Evolutionary conservation across 2,329 filamentous ascomycete species (phyloP).

Genomic region (Colletotrichum tabaci): DNA sequence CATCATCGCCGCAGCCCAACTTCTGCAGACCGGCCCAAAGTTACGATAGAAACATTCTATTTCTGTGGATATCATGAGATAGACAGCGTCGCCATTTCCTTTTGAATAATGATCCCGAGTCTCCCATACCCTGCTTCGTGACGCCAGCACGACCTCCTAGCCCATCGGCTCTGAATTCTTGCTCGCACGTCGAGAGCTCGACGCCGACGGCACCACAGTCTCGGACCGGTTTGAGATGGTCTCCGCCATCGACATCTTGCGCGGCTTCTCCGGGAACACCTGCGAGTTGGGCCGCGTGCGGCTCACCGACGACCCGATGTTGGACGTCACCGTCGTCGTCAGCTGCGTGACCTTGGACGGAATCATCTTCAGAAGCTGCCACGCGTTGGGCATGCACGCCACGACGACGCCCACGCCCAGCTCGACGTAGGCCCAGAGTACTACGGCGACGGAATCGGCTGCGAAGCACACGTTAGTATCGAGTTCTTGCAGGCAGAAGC

Average conservation of each 20-base stretch:
- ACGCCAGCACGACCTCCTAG: not conserved
- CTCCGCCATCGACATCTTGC: constrained; percentile 3
- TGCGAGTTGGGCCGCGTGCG: not conserved
- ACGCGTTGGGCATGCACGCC: constrained; percentile 55
- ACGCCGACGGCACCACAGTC: not conserved
- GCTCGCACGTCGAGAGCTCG: not conserved
- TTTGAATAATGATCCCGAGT: no score
- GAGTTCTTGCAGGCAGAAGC: no score
- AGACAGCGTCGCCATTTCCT: no score
- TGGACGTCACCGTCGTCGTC: not conserved
- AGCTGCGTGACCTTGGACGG: constrained; percentile 23
- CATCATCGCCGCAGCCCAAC: not conserved
- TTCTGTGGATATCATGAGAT: no score
- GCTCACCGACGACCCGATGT: constrained; percentile 1
- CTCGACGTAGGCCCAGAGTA: constrained; percentile 55
- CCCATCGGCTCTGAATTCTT: not conserved
- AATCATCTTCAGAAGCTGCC: constrained; percentile 48
- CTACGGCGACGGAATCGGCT: constrained; percentile 51
- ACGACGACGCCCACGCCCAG: constrained; percentile 56
- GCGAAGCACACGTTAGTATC: fast-evolving
- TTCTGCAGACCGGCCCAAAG: not conserved
- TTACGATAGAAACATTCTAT: no score
- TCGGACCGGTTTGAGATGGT: not conserved
- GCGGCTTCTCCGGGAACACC: not conserved
- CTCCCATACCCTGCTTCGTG: not conserved